Evolutionary conservation across 495 filamentous ascomycete species (phyloP), one percentile per base, ranked within the genome.

Genomic region (Xylaria palmicola): DNA sequence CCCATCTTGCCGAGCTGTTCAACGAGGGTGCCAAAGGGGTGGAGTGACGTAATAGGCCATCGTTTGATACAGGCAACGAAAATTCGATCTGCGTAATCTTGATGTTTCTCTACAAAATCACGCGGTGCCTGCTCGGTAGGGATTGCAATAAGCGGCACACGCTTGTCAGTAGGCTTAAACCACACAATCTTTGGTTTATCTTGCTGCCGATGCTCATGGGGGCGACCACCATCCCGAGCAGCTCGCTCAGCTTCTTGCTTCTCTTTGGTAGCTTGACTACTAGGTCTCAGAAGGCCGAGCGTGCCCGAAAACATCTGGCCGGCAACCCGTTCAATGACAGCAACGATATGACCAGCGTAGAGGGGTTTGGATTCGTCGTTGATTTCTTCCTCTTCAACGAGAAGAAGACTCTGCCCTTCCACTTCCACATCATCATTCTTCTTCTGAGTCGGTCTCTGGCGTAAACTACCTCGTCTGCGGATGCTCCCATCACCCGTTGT

Each of bases 391-490:
- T 98, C 94, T 68, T 98, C 94, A 65, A 97, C 93, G 26, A 98
- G 84, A 56, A 98, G 84, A 48, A 98, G 84, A 72, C 93, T 97
- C 77, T 98, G 94, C 3, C 94, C 94, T 72, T 98, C 94, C 44
- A 98, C 94, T 77, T 98, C 94, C 27, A 98, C 94, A 75, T 98
- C 94, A 64, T 98, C 94, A 59, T 98, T 98, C 83, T 98, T 98
- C 85, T 98, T 98, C 77, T 98, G 94, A 1, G 93, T 98, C 20
- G 95, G 95, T 47, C 94, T 89, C 78, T 98, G 94, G 66, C 92
- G 86, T 64, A 98, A 84, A 81, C 93, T 97, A 58, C 94, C 94
- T 70, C 94, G 88, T 56, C 94, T 86, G 60, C 92, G 87, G 65
- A 98, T 88, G 63, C 91, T 91, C 66, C 93, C 93, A 44, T 92